Evolutionary conservation across 2,329 filamentous ascomycete genomes (phyloP), one percentile per base, ranked within the genome.

Genomic region (Alternaria conjuncta): DNA sequence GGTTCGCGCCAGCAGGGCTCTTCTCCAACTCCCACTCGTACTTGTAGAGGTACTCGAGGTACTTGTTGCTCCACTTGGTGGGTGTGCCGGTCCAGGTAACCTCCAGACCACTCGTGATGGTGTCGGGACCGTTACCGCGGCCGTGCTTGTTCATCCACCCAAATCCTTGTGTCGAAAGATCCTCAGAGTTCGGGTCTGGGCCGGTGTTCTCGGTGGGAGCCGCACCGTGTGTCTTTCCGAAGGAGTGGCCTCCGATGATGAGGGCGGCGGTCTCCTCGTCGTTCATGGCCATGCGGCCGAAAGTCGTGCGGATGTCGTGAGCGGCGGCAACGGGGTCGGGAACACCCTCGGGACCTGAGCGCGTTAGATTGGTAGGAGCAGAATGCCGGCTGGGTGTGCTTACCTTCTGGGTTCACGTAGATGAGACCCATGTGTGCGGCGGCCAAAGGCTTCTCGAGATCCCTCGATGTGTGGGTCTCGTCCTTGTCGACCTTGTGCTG

Each of bases 221-320:
- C 30, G 92, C 91, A 71, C 92, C 92, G 80, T 94, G 92, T 0
- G 91, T 92, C 87, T 94, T 94, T 73, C 92, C 92, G 71, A 94
- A 92, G 25, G 88, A 86, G 84, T 94, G 92, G 43, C 92, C 92
- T 75, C 92, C 92, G 43, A 89, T 89, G 76, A 94, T 94, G 49
- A 94, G 83, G 13, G 92, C 91, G 57, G 92, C 91, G 0, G 92
- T 94, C 84, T 94, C 92, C 81, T 92, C 89, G 76, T 94, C 90
- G 76, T 92, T 88, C 92, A 94, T 94, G 65, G 89, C 91, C 91
- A 94, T 94, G 78, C 91, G 90, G 67, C 85, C 85, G 71, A 94
- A 94, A 18, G 92, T 92, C 62, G 84, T 86, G 67, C 90, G 90
- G 75, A 94, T 94, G 73, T 94, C 92, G 61, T 85, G 81, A 45